Conservation (phyloP, 2,329 filamentous ascomycete species). For the Dothideomycetes sp. region DNA sequence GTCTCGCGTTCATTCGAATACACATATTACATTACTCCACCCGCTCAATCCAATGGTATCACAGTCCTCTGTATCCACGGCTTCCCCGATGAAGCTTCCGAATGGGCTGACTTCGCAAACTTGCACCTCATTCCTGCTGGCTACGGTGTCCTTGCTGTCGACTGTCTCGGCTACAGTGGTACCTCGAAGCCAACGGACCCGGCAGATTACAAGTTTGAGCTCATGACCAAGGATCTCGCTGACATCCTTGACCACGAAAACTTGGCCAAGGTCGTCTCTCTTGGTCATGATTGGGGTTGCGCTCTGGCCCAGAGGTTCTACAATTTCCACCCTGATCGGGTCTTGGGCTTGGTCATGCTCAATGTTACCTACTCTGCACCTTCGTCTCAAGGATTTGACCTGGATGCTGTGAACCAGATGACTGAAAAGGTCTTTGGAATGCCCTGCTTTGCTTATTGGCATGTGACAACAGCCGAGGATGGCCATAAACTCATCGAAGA, state of each 20-base stretch:
- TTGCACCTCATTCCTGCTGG: constrained; percentile 31
- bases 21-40: constrained; percentile 31
- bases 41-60: constrained; percentile 22
- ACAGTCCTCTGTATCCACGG: constrained; percentile 39
- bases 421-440: constrained; percentile 30
- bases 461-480: constrained; percentile 36
- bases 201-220: constrained; percentile 29
- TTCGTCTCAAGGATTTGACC: constrained; percentile 26
- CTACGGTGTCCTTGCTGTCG: constrained; percentile 32
- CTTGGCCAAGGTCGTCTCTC: constrained; percentile 29
- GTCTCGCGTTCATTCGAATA: constrained; percentile 26
- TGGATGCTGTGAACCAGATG: constrained; percentile 27
- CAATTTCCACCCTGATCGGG: constrained; percentile 33
- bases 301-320: constrained; percentile 33
- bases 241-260: constrained; percentile 35
- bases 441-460: constrained; percentile 36
- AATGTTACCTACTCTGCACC: constrained; percentile 36
- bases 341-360: constrained; percentile 35
- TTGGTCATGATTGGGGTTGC: constrained; percentile 46
- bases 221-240: constrained; percentile 30
- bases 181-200: constrained; percentile 34
- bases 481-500: constrained; percentile 30
- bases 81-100: constrained; percentile 39
- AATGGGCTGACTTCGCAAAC: constrained; percentile 36
- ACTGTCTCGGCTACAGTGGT: constrained; percentile 31